Evolutionary conservation across 73 alveolate species (phyloP), one percentile per base, ranked within the genome.

Genomic region (Uronychia binucleata): DNA sequence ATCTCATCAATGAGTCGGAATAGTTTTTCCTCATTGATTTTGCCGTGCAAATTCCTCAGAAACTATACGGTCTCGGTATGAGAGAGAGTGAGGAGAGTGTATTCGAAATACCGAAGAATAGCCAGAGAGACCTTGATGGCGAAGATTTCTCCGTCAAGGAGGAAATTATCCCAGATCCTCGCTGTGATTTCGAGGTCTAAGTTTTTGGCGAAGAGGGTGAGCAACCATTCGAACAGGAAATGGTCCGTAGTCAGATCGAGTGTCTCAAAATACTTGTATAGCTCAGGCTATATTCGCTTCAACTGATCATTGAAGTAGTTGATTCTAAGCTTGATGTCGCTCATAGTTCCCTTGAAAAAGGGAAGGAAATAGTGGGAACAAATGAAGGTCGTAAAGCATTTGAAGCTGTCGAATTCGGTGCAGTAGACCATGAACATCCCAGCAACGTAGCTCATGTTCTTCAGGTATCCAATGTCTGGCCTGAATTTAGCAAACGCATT

Each of bases 151-250:
- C 99, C 99, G 82, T 96, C 97, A 33, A 96, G 89, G 31, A 96
- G 76, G 83, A 94, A 96, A 87, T 96, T 96, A 86, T 96, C 99
- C 97, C 97, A 93, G 1, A 96, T 93, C 79, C 99, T 90, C 74
- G 93, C 74, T 14, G 88, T 94, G 78, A 93, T 92, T 31, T 93
- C 89, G 58, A 88, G 78, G 78, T 92, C 93, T 83, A 96, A 86
- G 32, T 89, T 82, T 87, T 88, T 85, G 1, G 95, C 75, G 76
- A 78, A 96, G 57, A 96, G 87, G 59, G 90, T 90, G 59, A 93
- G 90, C 86, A 96, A 78, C 99, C 98, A 94, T 75, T 94, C 95
- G 81, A 94, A 87, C 85, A 96, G 85, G 88, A 89, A 94, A 26
- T 91, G 86, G 75, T 96, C 95, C 57, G 94, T 81, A 46, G 94